A percentile compares a stretch with the other conserved stretches of the same genome.
These are phyloP conservation scores for Eragrostis nindensis DNA, from an alignment of 176 grass and related monocot genomes.

Conservation along the genomic window DNA sequence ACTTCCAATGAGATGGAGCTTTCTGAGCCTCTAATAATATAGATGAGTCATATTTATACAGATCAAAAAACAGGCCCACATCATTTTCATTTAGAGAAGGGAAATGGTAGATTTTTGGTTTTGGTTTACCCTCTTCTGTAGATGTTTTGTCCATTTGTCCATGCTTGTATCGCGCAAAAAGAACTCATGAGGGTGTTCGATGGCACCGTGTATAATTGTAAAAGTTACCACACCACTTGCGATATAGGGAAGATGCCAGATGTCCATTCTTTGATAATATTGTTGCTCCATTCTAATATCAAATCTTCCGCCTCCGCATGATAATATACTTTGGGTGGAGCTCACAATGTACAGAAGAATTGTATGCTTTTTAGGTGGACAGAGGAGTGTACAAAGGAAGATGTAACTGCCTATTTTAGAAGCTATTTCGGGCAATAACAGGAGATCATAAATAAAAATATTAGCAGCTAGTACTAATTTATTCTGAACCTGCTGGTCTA, in stretches of 20 bases:
- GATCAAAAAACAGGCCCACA: background rate
- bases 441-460: too few species aligned
- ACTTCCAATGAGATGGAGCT: slow-evolving; percentile 90
- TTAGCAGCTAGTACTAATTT: background rate
- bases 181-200: slow-evolving; percentile 20
- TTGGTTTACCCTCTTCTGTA: slow-evolving; percentile 34
- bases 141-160: slow-evolving; percentile 38
- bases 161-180: slow-evolving; percentile 25
- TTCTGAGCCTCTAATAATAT: slow-evolving; percentile 84
- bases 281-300: slow-evolving; percentile 11
- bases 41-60: slow-evolving; percentile 39
- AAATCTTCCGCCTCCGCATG: background rate
- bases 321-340: background rate
- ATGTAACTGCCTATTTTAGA: background rate
- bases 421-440: background rate
- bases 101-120: slow-evolving; percentile 1
- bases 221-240: slow-evolving; percentile 17
- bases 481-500: background rate
- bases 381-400: background rate
- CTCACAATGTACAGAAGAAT: background rate
- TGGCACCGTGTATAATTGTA: slow-evolving; percentile 43
- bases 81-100: slow-evolving; percentile 2
- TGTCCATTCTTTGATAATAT: slow-evolving; percentile 37
- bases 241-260: slow-evolving; percentile 41
- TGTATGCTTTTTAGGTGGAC: background rate